Conservation (phyloP, 495 filamentous ascomycete species). For the Penicillium steckii region DNA sequence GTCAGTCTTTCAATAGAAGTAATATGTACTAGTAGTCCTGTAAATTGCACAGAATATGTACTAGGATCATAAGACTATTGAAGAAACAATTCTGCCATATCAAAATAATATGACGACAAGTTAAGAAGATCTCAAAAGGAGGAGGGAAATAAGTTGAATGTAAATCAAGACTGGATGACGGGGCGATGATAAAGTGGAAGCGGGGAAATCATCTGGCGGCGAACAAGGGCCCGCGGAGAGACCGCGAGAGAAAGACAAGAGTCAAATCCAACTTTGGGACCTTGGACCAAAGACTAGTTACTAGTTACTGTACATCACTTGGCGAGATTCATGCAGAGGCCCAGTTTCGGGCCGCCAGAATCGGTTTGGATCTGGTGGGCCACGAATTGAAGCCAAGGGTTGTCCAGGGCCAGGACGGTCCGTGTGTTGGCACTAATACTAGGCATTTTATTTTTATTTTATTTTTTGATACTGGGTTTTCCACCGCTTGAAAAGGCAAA, state of each 20-base stretch:
- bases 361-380: background rate
- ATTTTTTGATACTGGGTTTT: too few species aligned
- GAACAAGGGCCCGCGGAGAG: background rate
- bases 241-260: too few species aligned
- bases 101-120: background rate
- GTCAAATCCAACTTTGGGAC: too few species aligned
- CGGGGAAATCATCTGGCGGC: background rate
- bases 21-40: background rate
- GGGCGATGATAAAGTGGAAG: conserved; percentile 1
- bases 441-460: too few species aligned
- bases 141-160: background rate
- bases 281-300: background rate
- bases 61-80: background rate
- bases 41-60: background rate
- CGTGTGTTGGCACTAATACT: conserved; percentile 5
- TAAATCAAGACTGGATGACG: conserved; percentile 2
- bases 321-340: conserved; percentile 1
- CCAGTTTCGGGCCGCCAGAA: background rate
- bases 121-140: background rate
- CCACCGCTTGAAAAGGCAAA: conserved; percentile 20
- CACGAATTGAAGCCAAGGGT: background rate
- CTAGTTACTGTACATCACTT: background rate
- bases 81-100: background rate
- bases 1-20: background rate
- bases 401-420: background rate